Evolutionary conservation across 2,329 filamentous ascomycete species (phyloP).

Genomic region (Xylariaceae sp.): DNA sequence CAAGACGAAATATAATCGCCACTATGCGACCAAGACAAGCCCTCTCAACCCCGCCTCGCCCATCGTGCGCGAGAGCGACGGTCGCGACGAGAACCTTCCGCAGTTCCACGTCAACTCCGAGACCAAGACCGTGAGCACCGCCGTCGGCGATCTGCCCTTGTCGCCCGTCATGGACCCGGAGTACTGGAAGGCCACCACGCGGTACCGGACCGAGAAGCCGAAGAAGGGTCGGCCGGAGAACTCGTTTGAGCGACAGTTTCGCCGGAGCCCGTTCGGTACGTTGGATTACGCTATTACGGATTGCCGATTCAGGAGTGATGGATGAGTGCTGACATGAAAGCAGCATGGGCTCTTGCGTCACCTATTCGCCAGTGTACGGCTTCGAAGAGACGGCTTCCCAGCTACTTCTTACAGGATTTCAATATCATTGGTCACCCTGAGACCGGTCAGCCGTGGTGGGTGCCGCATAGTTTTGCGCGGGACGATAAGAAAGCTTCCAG

Average conservation of each 20-base stretch:
- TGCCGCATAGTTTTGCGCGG: constrained; percentile 43
- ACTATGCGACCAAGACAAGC: constrained; percentile 15
- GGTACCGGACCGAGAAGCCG: constrained; percentile 38
- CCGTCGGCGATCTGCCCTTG: constrained; percentile 44
- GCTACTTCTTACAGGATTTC: constrained; percentile 61
- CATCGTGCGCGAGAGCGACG: constrained; percentile 9
- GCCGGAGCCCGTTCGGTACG: constrained; percentile 60
- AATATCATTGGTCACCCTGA: constrained; percentile 50
- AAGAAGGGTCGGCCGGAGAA: constrained; percentile 33
- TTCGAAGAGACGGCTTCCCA: constrained; percentile 47
- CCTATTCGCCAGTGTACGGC: constrained; percentile 53
- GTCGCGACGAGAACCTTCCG: constrained; percentile 18
- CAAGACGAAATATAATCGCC: constrained; percentile 9
- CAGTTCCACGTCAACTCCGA: constrained; percentile 36
- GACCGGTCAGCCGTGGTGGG: constrained; percentile 49
- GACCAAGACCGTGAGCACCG: constrained; percentile 42
- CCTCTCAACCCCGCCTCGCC: constrained; percentile 19
- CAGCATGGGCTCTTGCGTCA: constrained; percentile 58
- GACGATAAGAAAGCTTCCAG: constrained; percentile 1
- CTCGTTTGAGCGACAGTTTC: constrained; percentile 53
- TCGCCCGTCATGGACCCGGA: constrained; percentile 51
- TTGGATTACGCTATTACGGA: not conserved
- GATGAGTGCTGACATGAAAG: not conserved
- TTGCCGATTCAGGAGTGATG: not conserved
- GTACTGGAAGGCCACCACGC: constrained; percentile 42